Percentiles rank a stretch among this genome's conserved stretches.
These are phyloP conservation scores for Ganoderma resinaceum DNA, from an alignment of 1,284 basidiomycete species.

Conservation along the genomic window DNA sequence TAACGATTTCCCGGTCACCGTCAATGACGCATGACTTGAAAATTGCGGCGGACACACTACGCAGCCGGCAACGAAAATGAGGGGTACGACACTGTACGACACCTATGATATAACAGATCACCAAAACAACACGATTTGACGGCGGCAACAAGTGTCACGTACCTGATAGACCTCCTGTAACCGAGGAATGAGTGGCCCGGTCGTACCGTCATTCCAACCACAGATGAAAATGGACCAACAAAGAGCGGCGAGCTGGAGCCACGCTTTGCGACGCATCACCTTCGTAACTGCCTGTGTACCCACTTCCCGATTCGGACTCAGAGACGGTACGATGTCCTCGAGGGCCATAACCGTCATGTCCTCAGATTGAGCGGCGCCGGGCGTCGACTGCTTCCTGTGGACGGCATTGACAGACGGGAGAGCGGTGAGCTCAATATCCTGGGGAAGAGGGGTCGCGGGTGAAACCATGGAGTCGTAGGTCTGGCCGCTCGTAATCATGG, in stretches of 20 bases:
- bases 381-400: not conserved
- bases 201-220: slow-evolving; percentile 70
- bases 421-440: not conserved
- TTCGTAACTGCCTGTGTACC: slow-evolving; percentile 15
- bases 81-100: slow-evolving; percentile 53
- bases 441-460: not conserved
- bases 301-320: not conserved
- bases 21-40: not conserved
- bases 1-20: not conserved
- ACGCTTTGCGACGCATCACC: slow-evolving; percentile 24
- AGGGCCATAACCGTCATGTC: not conserved
- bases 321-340: not conserved
- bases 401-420: not conserved
- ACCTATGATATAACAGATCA: slow-evolving; percentile 39
- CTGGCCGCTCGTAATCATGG: not conserved
- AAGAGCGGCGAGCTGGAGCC: slow-evolving; percentile 48
- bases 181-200: slow-evolving; percentile 65
- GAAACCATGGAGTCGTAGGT: not conserved
- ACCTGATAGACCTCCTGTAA: slow-evolving; percentile 61
- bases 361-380: not conserved
- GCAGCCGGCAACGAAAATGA: slow-evolving; percentile 64
- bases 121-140: not conserved
- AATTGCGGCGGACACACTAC: slow-evolving; percentile 45
- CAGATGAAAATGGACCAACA: slow-evolving; percentile 51
- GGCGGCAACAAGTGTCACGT: slow-evolving; percentile 26